Evolutionary conservation across 495 filamentous ascomycete genomes (phyloP).

Genomic region (Xylaria grammica): DNA sequence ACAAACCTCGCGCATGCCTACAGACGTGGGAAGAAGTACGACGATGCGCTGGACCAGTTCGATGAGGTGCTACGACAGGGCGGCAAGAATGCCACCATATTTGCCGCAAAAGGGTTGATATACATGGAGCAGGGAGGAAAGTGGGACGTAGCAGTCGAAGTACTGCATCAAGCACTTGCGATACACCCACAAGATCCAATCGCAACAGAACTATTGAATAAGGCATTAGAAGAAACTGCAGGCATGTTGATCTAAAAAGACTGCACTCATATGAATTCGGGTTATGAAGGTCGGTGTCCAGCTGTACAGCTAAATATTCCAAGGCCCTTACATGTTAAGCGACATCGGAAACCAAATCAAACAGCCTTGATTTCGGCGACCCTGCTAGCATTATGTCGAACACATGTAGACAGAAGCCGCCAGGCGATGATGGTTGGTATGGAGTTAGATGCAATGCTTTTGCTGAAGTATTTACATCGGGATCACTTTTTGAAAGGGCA

Average conservation of each 20-base stretch:
- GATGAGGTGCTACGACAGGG: constrained; percentile 80
- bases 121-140: constrained; percentile 67
- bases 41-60: constrained; percentile 77
- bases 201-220: constrained; percentile 74
- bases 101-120: constrained; percentile 75
- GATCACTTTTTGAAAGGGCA: background rate
- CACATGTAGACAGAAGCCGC: background rate
- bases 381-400: background rate
- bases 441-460: too few relatives aligned
- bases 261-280: background rate
- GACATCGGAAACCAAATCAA: background rate
- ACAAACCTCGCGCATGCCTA: constrained; percentile 90
- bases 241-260: constrained; percentile 20
- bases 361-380: background rate
- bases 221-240: constrained; percentile 73
- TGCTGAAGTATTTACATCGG: too few relatives aligned
- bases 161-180: constrained; percentile 74
- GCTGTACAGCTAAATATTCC: background rate
- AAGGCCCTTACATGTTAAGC: background rate
- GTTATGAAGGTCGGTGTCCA: background rate
- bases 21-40: constrained; percentile 70
- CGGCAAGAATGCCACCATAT: constrained; percentile 72
- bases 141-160: constrained; percentile 69
- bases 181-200: constrained; percentile 73
- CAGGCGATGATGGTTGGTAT: too few relatives aligned